These are phyloP conservation scores for Ogataea kodamae DNA, from an alignment of 805 yeast genomes.

Conservation along the genomic window DNA sequence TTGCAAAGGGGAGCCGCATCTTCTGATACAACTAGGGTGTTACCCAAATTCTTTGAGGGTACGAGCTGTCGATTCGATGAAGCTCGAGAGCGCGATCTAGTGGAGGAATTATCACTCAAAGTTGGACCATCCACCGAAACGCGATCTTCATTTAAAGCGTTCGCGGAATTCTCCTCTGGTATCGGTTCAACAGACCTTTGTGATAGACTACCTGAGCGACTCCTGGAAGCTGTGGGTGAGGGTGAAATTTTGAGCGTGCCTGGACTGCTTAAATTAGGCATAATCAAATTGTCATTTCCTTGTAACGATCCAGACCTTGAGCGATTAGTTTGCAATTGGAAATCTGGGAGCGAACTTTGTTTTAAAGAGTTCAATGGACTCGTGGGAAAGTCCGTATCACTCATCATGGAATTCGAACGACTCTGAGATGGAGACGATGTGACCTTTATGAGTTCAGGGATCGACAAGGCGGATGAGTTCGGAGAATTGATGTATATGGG, in stretches of 20 bases:
- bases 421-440: conserved; percentile 14
- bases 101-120: conserved; percentile 11
- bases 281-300: conserved; percentile 1
- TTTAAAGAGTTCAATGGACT: conserved; percentile 33
- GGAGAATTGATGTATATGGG: conserved; percentile 15
- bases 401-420: conserved; percentile 24
- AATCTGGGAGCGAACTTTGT: conserved; percentile 19
- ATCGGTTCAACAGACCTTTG: conserved; percentile 19
- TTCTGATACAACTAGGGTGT: conserved; percentile 20
- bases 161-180: conserved; percentile 7
- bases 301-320: conserved; percentile 30
- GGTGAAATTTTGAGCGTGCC: conserved; percentile 15
- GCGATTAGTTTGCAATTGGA: conserved; percentile 16
- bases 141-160: not conserved
- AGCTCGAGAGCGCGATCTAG: conserved; percentile 21
- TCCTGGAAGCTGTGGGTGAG: conserved; percentile 14
- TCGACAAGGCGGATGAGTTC: conserved; percentile 5
- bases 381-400: conserved; percentile 22
- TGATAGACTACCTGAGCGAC: conserved; percentile 29
- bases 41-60: conserved; percentile 18
- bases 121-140: not conserved
- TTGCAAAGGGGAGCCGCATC: conserved; percentile 13
- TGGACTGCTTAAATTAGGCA: conserved; percentile 9
- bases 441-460: conserved; percentile 1
- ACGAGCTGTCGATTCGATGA: conserved; percentile 18